Evolutionary conservation across 2,329 filamentous ascomycete genomes (phyloP), one percentile per base, ranked within the genome.

Genomic region (Teratosphaeria gauchensis): DNA sequence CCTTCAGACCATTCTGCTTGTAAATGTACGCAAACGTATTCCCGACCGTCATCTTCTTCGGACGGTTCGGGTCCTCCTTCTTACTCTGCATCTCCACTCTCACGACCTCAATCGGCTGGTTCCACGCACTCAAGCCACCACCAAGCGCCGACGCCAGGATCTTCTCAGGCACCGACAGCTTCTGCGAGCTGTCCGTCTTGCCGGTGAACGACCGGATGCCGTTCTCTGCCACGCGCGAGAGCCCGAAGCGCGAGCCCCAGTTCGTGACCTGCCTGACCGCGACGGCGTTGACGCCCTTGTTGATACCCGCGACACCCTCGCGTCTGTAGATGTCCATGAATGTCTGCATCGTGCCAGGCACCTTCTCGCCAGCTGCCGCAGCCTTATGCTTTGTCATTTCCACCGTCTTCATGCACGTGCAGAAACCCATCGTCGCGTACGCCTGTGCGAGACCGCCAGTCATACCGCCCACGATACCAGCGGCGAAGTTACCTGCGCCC

Each of bases 361-460:
- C 89, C 79, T 90, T 90, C 66, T 87, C 84, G 68, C 94, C 94
- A 51, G 85, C 66, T 35, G 90, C 87, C 14, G 90, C 91, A 72
- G 94, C 81, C 84, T 97, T 97, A 82, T 94, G 88, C 80, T 96
- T 95, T 73, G 94, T 99, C 78, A 99, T 99, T 78, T 99, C 94
- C 66, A 97, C 94, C 64, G 94, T 99, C 86, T 99, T 99, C 94
- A 99, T 99, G 84, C 94, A 99, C 62, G 94, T 99, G 80, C 94
- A 99, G 86, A 99, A 99, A 68, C 94, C 94, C 92, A 99, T 99
- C 75, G 94, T 99, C 66, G 94, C 94, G 76, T 99, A 99, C 61
- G 94, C 94, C 80, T 99, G 94, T 53, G 92, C 94, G 60, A 99
- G 86, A 82, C 94, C 94, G 74, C 94, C 94, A 24, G 86, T 83